A percentile compares a stretch with the other conserved stretches of the same genome.
Conservation (phyloP, 2,329 filamentous ascomycete genomes). For the Colletotrichum tanaceti region DNA sequence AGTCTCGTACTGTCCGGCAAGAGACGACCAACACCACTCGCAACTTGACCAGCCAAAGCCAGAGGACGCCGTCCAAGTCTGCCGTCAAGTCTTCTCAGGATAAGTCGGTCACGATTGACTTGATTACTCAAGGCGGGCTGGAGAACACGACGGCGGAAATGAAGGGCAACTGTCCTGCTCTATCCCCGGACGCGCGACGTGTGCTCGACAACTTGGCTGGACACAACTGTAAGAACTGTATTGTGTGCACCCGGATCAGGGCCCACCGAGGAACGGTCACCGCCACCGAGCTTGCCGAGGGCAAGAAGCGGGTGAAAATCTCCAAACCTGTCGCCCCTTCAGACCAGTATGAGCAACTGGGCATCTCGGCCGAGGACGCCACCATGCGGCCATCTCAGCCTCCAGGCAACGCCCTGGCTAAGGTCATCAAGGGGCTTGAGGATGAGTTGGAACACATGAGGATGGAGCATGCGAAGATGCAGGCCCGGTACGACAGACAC, state of each 20-base stretch:
- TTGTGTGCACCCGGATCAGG: slow-evolving; percentile 66
- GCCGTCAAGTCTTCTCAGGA: slow-evolving; percentile 30
- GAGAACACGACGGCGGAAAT: slow-evolving; percentile 36
- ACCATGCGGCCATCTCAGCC: slow-evolving; percentile 75
- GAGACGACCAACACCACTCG: slow-evolving; percentile 40
- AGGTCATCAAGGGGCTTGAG: slow-evolving; percentile 84
- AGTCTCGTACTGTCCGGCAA: slow-evolving; percentile 32
- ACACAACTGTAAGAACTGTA: slow-evolving; percentile 68
- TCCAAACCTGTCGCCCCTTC: slow-evolving; percentile 75
- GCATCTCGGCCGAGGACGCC: slow-evolving; percentile 61
- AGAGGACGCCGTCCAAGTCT: slow-evolving; percentile 35
- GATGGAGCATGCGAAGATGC: slow-evolving; percentile 71
- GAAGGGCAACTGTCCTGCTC: slow-evolving; percentile 53
- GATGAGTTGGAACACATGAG: slow-evolving; percentile 85
- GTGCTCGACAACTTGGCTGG: slow-evolving; percentile 65
- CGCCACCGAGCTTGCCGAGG: slow-evolving; percentile 51
- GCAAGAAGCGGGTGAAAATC: slow-evolving; percentile 71
- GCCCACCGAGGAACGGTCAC: slow-evolving; percentile 55
- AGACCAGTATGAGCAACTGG: slow-evolving; percentile 50
- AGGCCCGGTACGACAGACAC: slow-evolving; percentile 71
- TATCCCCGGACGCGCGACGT: slow-evolving; percentile 64
- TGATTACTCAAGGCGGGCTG: slow-evolving; percentile 39
- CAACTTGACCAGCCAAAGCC: slow-evolving; percentile 42
- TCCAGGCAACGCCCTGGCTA: slow-evolving; percentile 78
- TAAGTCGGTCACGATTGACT: slow-evolving; percentile 38